Percentiles rank a stretch among this genome's conserved stretches.
Conservation (phyloP, 192 early-diverging fungal species). For the Rhizophagus clarus region DNA sequence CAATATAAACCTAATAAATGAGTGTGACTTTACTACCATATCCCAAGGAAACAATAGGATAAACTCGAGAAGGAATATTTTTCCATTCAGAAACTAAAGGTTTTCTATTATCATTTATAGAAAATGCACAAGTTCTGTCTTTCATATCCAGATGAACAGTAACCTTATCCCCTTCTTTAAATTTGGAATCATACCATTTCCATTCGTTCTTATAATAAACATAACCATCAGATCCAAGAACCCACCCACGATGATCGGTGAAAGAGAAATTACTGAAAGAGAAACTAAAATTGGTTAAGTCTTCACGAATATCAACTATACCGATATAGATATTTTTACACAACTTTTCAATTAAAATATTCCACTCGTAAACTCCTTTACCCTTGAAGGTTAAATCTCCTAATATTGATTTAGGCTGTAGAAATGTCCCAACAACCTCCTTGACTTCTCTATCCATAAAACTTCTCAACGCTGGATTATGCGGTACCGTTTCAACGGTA, state of each 20-base stretch:
- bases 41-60: slow-evolving; percentile 7
- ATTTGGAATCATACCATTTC: slow-evolving; percentile 7
- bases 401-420: too few relatives aligned
- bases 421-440: too few relatives aligned
- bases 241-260: background rate
- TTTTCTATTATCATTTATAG: slow-evolving; percentile 18
- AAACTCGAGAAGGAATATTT: slow-evolving; percentile 25
- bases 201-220: background rate
- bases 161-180: background rate
- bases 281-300: background rate
- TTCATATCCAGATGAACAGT: slow-evolving; percentile 30
- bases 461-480: too few relatives aligned
- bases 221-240: background rate
- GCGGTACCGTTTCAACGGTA: too few relatives aligned
- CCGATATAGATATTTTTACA: background rate
- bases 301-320: background rate
- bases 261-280: too few relatives aligned
- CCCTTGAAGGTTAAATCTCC: background rate
- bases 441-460: too few relatives aligned
- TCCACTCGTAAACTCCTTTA: slow-evolving; percentile 18
- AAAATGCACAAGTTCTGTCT: slow-evolving; percentile 10
- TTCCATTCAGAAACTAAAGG: background rate
- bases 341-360: background rate
- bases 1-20: too few relatives aligned
- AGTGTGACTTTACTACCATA: background rate